Percentiles rank a stretch among this genome's conserved stretches.
These are phyloP conservation scores for Gamsiella multidivaricata DNA, from an alignment of 192 early-diverging fungal genomes.

Conservation along the genomic window DNA sequence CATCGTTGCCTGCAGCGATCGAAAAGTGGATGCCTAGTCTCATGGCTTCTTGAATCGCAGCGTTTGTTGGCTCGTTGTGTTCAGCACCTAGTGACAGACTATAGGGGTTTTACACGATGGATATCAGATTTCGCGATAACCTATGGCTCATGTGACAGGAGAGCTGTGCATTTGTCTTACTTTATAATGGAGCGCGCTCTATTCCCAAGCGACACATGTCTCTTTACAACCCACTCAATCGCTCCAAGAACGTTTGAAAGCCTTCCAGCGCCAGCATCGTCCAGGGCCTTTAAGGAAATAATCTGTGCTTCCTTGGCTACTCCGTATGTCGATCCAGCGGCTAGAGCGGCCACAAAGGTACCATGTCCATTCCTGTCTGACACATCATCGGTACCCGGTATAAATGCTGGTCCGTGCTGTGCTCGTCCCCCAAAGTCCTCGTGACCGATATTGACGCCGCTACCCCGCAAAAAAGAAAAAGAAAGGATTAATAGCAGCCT, in stretches of 20 bases:
- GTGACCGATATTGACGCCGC: constrained; percentile 57
- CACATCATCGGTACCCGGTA: constrained; percentile 44
- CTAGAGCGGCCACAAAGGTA: constrained; percentile 70
- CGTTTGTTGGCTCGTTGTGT: constrained; percentile 59
- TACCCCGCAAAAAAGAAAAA: neutral
- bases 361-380: constrained; percentile 66
- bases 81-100: constrained; percentile 66
- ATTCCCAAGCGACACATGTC: constrained; percentile 34
- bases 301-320: constrained; percentile 67
- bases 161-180: constrained; percentile 11
- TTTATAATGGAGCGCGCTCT: constrained; percentile 55
- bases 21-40: constrained; percentile 61
- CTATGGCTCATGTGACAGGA: too few species aligned
- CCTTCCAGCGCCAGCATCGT: constrained; percentile 60
- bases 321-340: constrained; percentile 64
- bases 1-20: constrained; percentile 70
- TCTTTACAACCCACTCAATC: constrained; percentile 64
- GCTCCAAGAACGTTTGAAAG: constrained; percentile 60
- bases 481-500: neutral
- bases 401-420: constrained; percentile 53
- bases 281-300: constrained; percentile 66
- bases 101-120: too few species aligned
- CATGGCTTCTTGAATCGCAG: constrained; percentile 62
- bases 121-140: too few species aligned
- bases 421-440: constrained; percentile 65